phyloP scores from a whole-genome alignment of 2,329 filamentous ascomycete genomes.

The Biscogniauxia sp. region DNA sequence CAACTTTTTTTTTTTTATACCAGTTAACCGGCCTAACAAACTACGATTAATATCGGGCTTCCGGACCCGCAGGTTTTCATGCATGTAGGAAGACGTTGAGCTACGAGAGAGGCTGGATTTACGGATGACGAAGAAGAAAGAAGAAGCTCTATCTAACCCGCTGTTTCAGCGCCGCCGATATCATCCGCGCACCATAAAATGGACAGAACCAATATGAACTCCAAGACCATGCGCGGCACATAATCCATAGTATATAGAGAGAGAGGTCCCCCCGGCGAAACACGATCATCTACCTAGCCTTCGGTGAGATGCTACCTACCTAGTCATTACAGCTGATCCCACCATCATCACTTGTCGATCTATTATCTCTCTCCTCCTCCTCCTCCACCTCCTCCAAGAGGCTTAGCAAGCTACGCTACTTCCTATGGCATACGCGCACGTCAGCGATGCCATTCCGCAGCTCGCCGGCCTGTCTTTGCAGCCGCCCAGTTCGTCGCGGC shows the following conservation, averaged over 20 bases:
- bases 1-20: too few species aligned
- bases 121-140: not conserved
- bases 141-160: not conserved
- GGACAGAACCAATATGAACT: too few species aligned
- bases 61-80: constrained; percentile 1
- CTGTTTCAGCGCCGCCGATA: not conserved
- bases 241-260: too few species aligned
- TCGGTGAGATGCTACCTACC: too few species aligned
- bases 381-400: too few species aligned
- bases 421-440: constrained; percentile 7
- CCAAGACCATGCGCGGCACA: too few species aligned
- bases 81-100: constrained; percentile 3
- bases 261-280: too few species aligned
- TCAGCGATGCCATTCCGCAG: constrained; percentile 25
- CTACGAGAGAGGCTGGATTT: not conserved
- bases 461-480: constrained; percentile 19
- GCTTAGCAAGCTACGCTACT: not conserved
- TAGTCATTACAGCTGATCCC: not conserved
- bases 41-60: not conserved
- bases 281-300: too few species aligned
- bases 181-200: not conserved
- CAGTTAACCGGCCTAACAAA: not conserved
- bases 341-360: not conserved
- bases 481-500: constrained; percentile 11
- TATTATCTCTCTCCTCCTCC: not conserved